A percentile compares a stretch with the other conserved stretches of the same genome.
These are phyloP conservation scores for Lachnellula arida DNA, from an alignment of 2,329 filamentous ascomycete genomes.

Conservation along the genomic window DNA sequence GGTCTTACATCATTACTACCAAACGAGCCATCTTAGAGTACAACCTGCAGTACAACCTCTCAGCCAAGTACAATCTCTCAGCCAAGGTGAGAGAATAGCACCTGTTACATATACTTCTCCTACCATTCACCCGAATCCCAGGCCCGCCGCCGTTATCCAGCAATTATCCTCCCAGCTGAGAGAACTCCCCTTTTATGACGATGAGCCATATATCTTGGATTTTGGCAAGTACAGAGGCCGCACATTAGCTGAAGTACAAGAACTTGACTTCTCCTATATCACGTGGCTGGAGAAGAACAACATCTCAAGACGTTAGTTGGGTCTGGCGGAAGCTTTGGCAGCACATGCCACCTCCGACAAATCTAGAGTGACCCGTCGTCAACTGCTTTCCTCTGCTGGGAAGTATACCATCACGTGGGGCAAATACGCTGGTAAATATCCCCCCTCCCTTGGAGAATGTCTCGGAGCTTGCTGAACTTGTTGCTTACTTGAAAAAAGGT, in stretches of 20 bases:
- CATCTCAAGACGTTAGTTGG: neutral
- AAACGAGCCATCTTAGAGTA: too few relatives aligned
- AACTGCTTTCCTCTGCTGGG: neutral
- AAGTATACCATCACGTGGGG: neutral
- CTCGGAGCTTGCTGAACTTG: neutral
- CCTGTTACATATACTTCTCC: too few relatives aligned
- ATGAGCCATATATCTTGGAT: neutral
- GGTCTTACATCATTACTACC: too few relatives aligned
- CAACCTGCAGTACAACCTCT: too few relatives aligned
- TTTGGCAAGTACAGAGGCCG: neutral
- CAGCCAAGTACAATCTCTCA: too few relatives aligned
- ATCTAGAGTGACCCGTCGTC: neutral
- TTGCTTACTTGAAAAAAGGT: neutral
- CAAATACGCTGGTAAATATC: neutral
- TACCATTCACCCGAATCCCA: too few relatives aligned
- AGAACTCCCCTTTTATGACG: too few relatives aligned
- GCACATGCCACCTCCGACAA: neutral
- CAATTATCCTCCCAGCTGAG: too few relatives aligned
- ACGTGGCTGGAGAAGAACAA: neutral
- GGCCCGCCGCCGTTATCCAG: too few relatives aligned
- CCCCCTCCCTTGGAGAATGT: neutral
- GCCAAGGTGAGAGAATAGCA: too few relatives aligned
- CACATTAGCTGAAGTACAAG: neutral
- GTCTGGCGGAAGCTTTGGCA: neutral
- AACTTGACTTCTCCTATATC: neutral